Evolutionary conservation across 768 basidiomycete genomes (phyloP), one percentile per base, ranked within the genome.

Genomic region (Amanita molliuscula): DNA sequence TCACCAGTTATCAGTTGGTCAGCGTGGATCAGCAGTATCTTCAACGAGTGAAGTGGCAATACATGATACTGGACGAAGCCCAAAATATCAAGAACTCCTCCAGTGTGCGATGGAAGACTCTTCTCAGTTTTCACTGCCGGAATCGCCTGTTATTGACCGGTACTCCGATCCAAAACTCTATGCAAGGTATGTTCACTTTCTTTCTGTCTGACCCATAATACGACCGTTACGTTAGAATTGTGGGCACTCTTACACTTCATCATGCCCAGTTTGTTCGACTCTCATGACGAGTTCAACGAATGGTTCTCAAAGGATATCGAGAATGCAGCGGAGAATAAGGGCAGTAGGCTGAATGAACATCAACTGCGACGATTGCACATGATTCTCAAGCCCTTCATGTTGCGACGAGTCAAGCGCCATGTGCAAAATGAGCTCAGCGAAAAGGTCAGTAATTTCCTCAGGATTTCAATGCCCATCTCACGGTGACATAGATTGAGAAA

Each of bases 301-400:
- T 99, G 96, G 96, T 99, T 99, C 65, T 96, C 95, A 9, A 96
- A 97, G 66, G 96, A 97, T 60, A 97, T 98, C 48, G 96, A 99
- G 70, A 94, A 88, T 61, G 91, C 90, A 15, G 77, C 77, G 4
- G 93, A 92, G 64, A 93, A 92, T 62, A 88, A 90, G 58, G 89
- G 88, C 4, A 82, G 85, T 65, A 88, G 84, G 62, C 73, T 98
- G 56, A 96, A 95, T 61, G 94, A 96, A 61, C 84, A 96, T 63
- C 96, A 99, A 63, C 71, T 99, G 38, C 80, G 92, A 44, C 82
- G 96, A 35, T 68, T 99, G 53, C 96, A 99, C 61, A 96, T 98
- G 91, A 98, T 99, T 53, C 73, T 99, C 58, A 97, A 98, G 60
- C 96, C 96, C 6, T 99, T 99, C 73, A 99, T 99, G 96, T 69